Evolutionary conservation across 345 rosid genomes (phyloP).

Genomic region (Psidium guajava): DNA sequence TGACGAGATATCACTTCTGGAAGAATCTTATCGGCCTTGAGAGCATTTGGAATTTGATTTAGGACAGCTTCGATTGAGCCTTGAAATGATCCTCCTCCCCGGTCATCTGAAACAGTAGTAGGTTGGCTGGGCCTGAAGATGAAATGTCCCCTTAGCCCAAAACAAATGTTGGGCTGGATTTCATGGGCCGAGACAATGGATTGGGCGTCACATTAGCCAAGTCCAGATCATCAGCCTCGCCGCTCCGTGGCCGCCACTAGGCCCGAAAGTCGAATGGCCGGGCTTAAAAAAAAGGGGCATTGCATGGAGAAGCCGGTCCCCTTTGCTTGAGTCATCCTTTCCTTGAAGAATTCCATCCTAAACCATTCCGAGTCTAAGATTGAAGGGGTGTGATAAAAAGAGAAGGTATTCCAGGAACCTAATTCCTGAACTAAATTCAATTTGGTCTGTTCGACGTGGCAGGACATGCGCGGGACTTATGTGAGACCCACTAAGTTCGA

Average conservation of each 20-base stretch:
- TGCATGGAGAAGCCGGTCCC: neutral
- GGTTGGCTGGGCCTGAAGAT: neutral
- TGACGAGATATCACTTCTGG: neutral
- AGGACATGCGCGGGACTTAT: too few relatives aligned
- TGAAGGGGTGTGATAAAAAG: neutral
- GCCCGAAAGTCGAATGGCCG: neutral
- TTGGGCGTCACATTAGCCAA: neutral
- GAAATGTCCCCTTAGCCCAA: neutral
- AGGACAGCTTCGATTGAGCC: neutral
- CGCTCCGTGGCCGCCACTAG: neutral
- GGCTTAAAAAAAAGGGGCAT: neutral
- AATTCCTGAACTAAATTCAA: neutral
- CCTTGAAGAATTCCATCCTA: too few relatives aligned
- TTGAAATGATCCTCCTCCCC: neutral
- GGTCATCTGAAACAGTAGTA: neutral
- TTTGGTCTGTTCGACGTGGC: neutral
- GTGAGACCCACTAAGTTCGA: neutral
- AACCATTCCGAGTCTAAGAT: too few relatives aligned
- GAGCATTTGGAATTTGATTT: neutral
- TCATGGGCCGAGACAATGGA: neutral
- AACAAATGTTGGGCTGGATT: neutral
- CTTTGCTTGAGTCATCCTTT: neutral
- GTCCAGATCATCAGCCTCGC: neutral
- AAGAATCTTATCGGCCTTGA: neutral
- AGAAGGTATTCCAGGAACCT: neutral